Base-by-base conservation (phyloP, 768 basidiomycete species). In the Russula vinacea region DNA sequence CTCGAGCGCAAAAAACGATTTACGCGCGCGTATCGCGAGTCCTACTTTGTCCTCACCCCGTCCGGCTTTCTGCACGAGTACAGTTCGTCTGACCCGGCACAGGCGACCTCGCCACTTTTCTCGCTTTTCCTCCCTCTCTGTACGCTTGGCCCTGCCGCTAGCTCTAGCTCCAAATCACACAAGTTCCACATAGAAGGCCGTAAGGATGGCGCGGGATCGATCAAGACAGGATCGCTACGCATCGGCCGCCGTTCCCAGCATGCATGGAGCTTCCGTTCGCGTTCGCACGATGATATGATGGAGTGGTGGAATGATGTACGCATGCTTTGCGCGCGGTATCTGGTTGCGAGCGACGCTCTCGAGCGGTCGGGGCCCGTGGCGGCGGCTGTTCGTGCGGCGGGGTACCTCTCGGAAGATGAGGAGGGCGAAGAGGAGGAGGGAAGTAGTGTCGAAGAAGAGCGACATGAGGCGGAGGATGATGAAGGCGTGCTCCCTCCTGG, bases 231-330 rank as follows among this genome's bases (percentile, higher is more conserved):
- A n/a, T 79, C 81, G 2, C 71, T 86, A 70, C 71, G 82, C 33
- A 62, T 68, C 29, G 29, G 73, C 40, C 65, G 73, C 59, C 71
- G 76, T 44, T 75, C 80, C 26, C 78, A 84, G 59, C 82, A 85
- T 70, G 92, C 92, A 33, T 98, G 90, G 86, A 90, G 87, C 55
- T 98, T 99, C 81, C 83, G 94, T 40, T 84, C 90, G 52, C 78
- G 96, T 64, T 89, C 87, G 63, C 85, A 90, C 68, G 96, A 98
- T 67, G 96, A 98, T 69, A 94, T 98, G 93, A 93, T 98, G 93
- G 97, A 99, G 77, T 97, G 97, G 92, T 99, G 97, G 97, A 98
- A 98, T 72, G 97, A 98, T 73, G 80, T 95, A 45, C 77, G 92
- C 65, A 94, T 95, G 92, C 78, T 96, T 45, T 95, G 94, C 70